Evolutionary conservation across 208 protist genomes (phyloP), one percentile per base, ranked within the genome.

Genomic region (Leishmania lainsoni): DNA sequence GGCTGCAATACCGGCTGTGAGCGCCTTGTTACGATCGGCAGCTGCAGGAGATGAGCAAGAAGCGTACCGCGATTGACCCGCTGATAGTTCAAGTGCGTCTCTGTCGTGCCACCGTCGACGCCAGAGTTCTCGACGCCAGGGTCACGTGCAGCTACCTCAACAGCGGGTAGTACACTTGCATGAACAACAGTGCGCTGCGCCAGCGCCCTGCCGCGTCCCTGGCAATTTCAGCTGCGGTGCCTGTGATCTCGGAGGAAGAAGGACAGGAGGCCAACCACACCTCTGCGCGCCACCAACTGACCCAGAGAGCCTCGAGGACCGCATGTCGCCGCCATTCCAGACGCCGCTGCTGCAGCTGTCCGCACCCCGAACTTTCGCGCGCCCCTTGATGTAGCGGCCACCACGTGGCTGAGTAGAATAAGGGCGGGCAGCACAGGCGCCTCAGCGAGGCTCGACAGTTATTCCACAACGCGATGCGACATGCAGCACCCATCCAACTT

Each of bases 381-480:
- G 45, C 17, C 20, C 52, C 58, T 49, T 29, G 72, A 63, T 58
- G 8, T 22, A 16, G 72, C 17, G 52, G 51, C 39, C 39, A 29
- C 63, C 22, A 22, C 71, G 45, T n/a, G 35, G 63, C 26, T 58
- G 63, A 29, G 6, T 45, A 75, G 73, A 29, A 65, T 4, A 74
- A 26, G 65, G 76, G 76, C 14, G 81, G 63, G 26, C 71, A 32
- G 39, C 35, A 81, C 14, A 85, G 75, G 6, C 76, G 52, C 8
- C 14, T n/a, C 39, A 81, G 63, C 12, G 73, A 65, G 42, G 61
- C 73, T 20, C n/a, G 35, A 68, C 65, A 66, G 35, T 54, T 58
- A 51, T 88, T 88, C 85, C 81, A 85, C n/a, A 88, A 35, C 12
- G 85, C 85, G 10, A 76, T 85, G 9, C 85, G 70, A 49, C 77